Base-by-base conservation (phyloP, 2,329 filamentous ascomycete species). In the Ceratocystis eucalypticola region DNA sequence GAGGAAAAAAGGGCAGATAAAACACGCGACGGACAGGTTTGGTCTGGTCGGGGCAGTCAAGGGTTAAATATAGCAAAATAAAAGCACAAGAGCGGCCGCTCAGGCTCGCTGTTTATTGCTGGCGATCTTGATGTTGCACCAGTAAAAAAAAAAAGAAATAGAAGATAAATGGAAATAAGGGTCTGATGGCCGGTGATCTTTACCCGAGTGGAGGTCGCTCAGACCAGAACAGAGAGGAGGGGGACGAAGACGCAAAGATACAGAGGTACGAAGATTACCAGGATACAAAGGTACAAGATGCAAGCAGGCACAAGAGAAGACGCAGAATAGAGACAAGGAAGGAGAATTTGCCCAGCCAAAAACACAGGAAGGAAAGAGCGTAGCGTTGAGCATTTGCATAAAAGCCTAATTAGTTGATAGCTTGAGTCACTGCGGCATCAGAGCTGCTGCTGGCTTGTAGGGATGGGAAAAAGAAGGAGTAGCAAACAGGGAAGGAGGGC, bases 1-100 rank as follows among this genome's bases (percentile, higher is more conserved):
- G 65, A 61, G n/a, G 28, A 64, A 55, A 37, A 41, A 67, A 50
- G 28, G 53, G 62, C 53, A 65, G 48, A 65, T 53, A 55, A 62
- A 61, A 62, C 55, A 59, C 55, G 55, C 55, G 55, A 59, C 55
- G 12, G 55, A 30, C 55, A 59, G 53, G 20, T 41, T 12, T 41
- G 37, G 37, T 15, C 3, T 15, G 37, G 37, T 15, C 37, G 37
- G 37, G 37, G 3, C 28, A 17, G 55, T n/a, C 55, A 59, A 59
- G 55, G 55, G 55, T 59, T 59, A 59, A 53, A 53, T 53, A 53
- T 53, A 53, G 48, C 48, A 53, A 53, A 25, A 41, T 41, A 4
- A 41, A 41, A 15, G 37, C 37, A 41, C 37, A 15, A 41, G 20
- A 53, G 22, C 22, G 12, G 48, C 20, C 10, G 8, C 8, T 20